Conservation (phyloP, 164 flowering plant genomes). For the Kingdonia uniflora region DNA sequence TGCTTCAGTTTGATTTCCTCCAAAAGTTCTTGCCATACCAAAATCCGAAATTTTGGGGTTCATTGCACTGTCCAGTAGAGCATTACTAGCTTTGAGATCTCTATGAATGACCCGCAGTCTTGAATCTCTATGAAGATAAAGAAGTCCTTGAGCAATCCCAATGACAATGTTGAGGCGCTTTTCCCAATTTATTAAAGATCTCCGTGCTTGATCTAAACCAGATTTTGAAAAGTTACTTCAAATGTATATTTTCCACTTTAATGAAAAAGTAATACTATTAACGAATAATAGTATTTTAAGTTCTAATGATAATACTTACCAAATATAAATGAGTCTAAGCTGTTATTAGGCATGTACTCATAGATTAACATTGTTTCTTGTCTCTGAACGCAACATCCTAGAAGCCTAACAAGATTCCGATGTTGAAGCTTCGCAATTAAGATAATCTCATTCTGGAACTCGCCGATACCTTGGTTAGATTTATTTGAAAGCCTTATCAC, state of each 20-base stretch:
- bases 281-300: neutral
- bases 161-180: constrained; percentile 19
- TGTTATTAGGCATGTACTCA: constrained; percentile 4
- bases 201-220: constrained; percentile 3
- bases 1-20: constrained; percentile 19
- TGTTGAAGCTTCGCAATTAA: constrained; percentile 4
- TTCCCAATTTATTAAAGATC: constrained; percentile 16
- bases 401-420: constrained; percentile 8
- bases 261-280: neutral
- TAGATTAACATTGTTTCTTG: constrained; percentile 3
- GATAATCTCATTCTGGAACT: constrained; percentile 6
- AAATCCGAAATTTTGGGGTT: constrained; percentile 33
- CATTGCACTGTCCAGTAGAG: constrained; percentile 23
- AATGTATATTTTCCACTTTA: neutral
- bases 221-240: neutral
- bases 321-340: neutral
- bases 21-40: constrained; percentile 28
- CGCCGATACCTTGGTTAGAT: constrained; percentile 1
- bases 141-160: constrained; percentile 16
- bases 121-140: constrained; percentile 26
- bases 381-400: constrained; percentile 2
- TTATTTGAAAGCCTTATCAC: constrained; percentile 2
- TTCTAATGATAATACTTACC: neutral
- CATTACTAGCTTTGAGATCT: constrained; percentile 32
- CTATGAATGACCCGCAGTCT: constrained; percentile 28